Evolutionary conservation across 2,329 filamentous ascomycete genomes (phyloP).

Genomic region (Orbilia blumenaviensis): DNA sequence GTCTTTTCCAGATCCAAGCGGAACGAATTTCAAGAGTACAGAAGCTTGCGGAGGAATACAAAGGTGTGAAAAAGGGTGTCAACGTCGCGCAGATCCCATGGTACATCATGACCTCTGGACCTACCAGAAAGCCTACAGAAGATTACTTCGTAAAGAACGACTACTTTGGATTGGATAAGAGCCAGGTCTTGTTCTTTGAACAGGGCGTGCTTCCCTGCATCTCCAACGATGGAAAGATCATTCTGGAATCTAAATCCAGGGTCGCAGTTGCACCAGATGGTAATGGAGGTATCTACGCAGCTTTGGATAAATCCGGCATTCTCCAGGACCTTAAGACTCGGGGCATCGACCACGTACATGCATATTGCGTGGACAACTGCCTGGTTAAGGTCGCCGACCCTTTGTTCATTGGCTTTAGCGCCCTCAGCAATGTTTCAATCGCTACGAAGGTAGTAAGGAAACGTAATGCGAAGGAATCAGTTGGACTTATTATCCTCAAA

Average conservation of each 20-base stretch:
- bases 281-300: conserved; percentile 96
- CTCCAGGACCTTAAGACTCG: conserved; percentile 87
- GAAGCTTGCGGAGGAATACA: conserved; percentile 75
- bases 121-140: conserved; percentile 90
- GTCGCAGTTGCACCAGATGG: conserved; percentile 95
- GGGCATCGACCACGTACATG: conserved; percentile 92
- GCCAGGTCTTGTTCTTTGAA: conserved; percentile 85
- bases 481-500: conserved; percentile 92
- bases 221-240: conserved; percentile 95
- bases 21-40: conserved; percentile 91
- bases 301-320: conserved; percentile 80
- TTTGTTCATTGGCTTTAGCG: conserved; percentile 91
- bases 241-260: conserved; percentile 88
- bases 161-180: conserved; percentile 87
- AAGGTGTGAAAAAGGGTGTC: conserved; percentile 64
- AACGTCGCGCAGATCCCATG: conserved; percentile 76
- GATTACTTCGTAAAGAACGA: conserved; percentile 87
- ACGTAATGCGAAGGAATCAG: conserved; percentile 93
- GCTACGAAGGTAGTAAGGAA: conserved; percentile 99
- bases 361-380: conserved; percentile 99
- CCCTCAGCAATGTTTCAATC: conserved; percentile 87
- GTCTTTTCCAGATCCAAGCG: conserved; percentile 95
- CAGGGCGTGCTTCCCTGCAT: conserved; percentile 97
- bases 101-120: conserved; percentile 99
- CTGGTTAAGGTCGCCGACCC: conserved; percentile 99